Base-by-base conservation (phyloP, 2,329 filamentous ascomycete species). In the Aspergillus sergii region DNA sequence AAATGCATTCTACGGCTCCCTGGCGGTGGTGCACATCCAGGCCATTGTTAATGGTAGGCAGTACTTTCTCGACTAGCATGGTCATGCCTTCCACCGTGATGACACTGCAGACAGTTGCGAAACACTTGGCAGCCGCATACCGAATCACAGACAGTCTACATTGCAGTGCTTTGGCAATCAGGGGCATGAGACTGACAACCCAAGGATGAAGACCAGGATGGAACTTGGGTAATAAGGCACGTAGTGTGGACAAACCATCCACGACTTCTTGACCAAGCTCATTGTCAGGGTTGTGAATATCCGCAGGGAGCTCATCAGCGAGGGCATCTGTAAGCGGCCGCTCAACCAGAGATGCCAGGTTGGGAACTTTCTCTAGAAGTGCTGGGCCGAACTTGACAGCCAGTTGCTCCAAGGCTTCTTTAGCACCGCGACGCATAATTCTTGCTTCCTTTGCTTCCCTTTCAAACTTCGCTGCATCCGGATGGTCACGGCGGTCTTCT, bases 21-120 rank as follows among this genome's bases (percentile, higher is more conserved):
- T 99, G 95, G 45, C 95, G 90, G 79, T 90, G 91, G 73, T 92
- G 90, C 34, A 97, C 85, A 72, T 99, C 94, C 64, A 96, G 80
- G 1, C 93, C 91, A 71, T 97, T 97, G 81, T 85, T 95, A 78
- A 98, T 96, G 2, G 92, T 92, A 7, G 95, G 95, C 51, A 99
- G 79, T 11, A 99, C 93, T 73, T 93, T 91, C 76, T 98, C 92
- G 0, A 99, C 95, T 26, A 99, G 83, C 75, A 94, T 93, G 0
- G 94, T 99, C 89, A 99, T 97, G 58, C 93, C 95, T 66, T 96
- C 90, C 6, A 98, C 91, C 0, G 93, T 92, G 70, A 99, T 96
- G 68, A 98, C 91, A 75, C 94, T 99, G 83, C 96, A 99, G 51
- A 98, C 91, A 1, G 95, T 99, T 10, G 95, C 96, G 76, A 99